These are phyloP conservation scores for Oenanthe sinensis DNA, from an alignment of 129 eudicot genomes.

Conservation along the genomic window DNA sequence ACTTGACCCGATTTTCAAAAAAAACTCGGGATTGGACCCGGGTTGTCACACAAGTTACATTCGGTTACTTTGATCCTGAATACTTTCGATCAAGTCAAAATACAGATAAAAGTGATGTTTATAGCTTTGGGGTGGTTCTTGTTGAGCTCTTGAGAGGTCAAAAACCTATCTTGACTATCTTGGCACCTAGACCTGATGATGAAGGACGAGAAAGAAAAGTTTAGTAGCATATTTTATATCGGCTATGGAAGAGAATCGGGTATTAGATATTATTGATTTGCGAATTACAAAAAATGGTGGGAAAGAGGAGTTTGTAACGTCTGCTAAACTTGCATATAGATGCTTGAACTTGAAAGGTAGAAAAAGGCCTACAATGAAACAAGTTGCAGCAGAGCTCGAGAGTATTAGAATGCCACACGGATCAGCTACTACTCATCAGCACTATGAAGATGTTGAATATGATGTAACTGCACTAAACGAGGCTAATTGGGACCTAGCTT, in stretches of 20 bases:
- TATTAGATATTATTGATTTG: neutral
- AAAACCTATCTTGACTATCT: neutral
- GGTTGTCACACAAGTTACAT: too few species aligned
- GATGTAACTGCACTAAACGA: neutral
- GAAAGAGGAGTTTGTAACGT: neutral
- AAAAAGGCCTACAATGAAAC: neutral
- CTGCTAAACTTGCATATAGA: neutral
- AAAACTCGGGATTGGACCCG: too few species aligned
- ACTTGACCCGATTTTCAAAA: too few species aligned
- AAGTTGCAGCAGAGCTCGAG: neutral
- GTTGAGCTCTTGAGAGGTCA: neutral
- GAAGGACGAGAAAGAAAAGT: neutral
- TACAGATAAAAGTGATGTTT: neutral
- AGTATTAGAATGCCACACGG: neutral
- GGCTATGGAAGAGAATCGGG: neutral
- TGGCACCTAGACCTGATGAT: neutral
- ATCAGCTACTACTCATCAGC: neutral
- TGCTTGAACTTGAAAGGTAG: neutral
- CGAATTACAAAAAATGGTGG: neutral
- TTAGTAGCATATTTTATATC: neutral
- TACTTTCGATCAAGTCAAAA: neutral
- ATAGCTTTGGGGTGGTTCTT: neutral
- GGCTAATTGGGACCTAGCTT: neutral
- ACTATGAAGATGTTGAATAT: neutral
- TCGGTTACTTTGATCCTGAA: neutral